phyloP scores from a whole-genome alignment of 1,139 yeast species.

The Fermentozyma sake region DNA sequence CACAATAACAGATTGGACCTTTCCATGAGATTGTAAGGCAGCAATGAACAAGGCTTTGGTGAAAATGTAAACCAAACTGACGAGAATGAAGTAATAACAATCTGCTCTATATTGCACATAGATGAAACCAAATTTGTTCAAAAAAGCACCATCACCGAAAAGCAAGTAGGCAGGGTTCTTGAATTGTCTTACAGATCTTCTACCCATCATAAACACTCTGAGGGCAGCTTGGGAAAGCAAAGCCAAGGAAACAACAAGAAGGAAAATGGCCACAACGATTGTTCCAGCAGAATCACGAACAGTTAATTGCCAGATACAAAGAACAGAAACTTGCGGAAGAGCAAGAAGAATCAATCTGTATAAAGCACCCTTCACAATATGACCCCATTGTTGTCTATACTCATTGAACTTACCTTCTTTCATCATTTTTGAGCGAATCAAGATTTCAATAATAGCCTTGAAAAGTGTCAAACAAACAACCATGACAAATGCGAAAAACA shows the following conservation, averaged over 20 bases:
- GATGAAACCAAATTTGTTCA: constrained; percentile 88
- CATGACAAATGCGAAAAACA: constrained; percentile 73
- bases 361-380: constrained; percentile 80
- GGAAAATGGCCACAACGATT: constrained; percentile 70
- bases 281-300: constrained; percentile 80
- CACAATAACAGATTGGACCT: constrained; percentile 72
- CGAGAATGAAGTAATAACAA: constrained; percentile 74
- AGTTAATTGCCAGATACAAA: constrained; percentile 88
- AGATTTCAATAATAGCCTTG: constrained; percentile 71
- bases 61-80: constrained; percentile 61
- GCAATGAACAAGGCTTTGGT: constrained; percentile 83
- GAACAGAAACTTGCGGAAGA: constrained; percentile 77
- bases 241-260: constrained; percentile 52
- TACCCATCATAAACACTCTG: constrained; percentile 68
- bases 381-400: constrained; percentile 77
- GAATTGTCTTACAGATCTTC: constrained; percentile 64
- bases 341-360: constrained; percentile 79
- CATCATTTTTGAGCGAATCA: constrained; percentile 57
- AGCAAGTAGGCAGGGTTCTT: constrained; percentile 91
- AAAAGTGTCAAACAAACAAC: constrained; percentile 61
- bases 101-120: constrained; percentile 91
- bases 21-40: constrained; percentile 74
- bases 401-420: constrained; percentile 65
- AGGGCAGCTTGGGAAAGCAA: constrained; percentile 70
- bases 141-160: constrained; percentile 75